These are phyloP conservation scores for Sinapis alba DNA, from an alignment of 441 rosid genomes.

Conservation along the genomic window DNA sequence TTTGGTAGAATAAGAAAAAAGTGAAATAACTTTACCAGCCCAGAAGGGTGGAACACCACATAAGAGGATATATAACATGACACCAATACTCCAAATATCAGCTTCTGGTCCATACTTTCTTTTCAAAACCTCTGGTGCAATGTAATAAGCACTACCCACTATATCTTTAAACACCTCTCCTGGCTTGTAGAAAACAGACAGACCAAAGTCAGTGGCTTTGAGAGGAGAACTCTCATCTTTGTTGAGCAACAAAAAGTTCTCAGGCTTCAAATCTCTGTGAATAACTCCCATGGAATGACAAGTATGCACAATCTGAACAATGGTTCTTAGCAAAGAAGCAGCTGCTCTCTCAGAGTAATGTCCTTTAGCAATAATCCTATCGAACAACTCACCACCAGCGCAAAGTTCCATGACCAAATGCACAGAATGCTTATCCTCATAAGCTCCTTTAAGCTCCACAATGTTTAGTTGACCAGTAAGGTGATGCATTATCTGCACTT, in stretches of 20 bases:
- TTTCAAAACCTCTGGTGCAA: conserved; percentile 46
- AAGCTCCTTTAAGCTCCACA: conserved; percentile 61
- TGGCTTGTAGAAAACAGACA: conserved; percentile 58
- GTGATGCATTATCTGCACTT: conserved; percentile 67
- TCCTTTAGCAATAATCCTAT: conserved; percentile 57
- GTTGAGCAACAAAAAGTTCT: conserved; percentile 53
- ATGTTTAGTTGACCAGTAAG: conserved; percentile 54
- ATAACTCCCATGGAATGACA: conserved; percentile 61
- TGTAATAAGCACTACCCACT: conserved; percentile 46
- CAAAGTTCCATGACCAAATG: conserved; percentile 61
- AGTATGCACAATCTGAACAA: conserved; percentile 56
- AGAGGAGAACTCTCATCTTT: conserved; percentile 57
- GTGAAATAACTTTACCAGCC: conserved; percentile 33
- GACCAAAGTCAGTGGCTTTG: conserved; percentile 58
- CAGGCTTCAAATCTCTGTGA: conserved; percentile 57
- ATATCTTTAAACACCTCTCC: conserved; percentile 47
- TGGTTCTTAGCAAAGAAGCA: conserved; percentile 53
- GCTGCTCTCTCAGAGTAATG: conserved; percentile 61
- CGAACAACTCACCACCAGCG: conserved; percentile 60
- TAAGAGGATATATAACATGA: conserved; percentile 45
- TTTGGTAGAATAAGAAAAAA: too few species aligned
- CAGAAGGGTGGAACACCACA: conserved; percentile 44
- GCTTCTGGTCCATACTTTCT: conserved; percentile 49
- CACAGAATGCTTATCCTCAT: conserved; percentile 56
- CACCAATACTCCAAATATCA: conserved; percentile 48